Evolutionary conservation across 1,139 yeast genomes (phyloP).

Genomic region (Nadsonia commutata): DNA sequence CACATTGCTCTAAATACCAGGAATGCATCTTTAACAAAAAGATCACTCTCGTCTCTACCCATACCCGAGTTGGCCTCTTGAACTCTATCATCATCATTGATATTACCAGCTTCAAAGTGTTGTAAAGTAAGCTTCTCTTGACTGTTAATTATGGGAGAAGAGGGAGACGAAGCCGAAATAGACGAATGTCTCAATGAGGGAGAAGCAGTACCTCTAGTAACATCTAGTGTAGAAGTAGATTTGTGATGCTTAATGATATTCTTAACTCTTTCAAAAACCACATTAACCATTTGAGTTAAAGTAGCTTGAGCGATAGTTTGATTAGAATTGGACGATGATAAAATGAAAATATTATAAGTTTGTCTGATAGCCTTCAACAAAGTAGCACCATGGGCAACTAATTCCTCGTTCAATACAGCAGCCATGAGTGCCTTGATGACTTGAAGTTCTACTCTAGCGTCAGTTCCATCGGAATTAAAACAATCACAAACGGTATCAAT

Average conservation of each 20-base stretch:
- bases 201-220: too few species aligned
- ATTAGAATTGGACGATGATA: constrained; percentile 66
- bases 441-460: constrained; percentile 76
- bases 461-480: constrained; percentile 86
- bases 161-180: not conserved
- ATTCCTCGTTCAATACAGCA: constrained; percentile 62
- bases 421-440: constrained; percentile 84
- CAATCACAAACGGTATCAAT: constrained; percentile 75
- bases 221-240: too few species aligned
- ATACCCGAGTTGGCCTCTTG: constrained; percentile 17
- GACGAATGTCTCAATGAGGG: too few species aligned
- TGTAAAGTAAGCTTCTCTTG: constrained; percentile 13
- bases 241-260: constrained; percentile 6
- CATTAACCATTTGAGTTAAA: constrained; percentile 76
- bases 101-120: not conserved
- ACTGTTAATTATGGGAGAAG: not conserved
- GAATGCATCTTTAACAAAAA: constrained; percentile 79
- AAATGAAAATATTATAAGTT: constrained; percentile 79
- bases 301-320: constrained; percentile 95
- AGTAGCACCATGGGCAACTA: constrained; percentile 85
- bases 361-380: constrained; percentile 83
- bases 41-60: constrained; percentile 39
- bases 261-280: constrained; percentile 66
- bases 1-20: constrained; percentile 89
- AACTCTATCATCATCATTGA: constrained; percentile 11